Conservation (phyloP, 1,284 basidiomycete species). For the Ceratobasidium sp. region DNA sequence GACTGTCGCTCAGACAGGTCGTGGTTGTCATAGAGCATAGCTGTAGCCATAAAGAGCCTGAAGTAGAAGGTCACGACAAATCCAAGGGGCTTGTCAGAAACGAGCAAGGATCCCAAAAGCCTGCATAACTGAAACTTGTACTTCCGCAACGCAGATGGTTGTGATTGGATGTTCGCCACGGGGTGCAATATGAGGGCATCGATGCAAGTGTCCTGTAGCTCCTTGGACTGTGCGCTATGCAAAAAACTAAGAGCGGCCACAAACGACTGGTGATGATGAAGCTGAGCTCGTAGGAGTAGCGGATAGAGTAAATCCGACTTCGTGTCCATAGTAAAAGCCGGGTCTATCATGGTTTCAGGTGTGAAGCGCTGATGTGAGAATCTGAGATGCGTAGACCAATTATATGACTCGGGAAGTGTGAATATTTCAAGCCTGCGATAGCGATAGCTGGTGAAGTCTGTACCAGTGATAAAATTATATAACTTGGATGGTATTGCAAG, state of each 20-base stretch:
- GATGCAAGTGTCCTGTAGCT: constrained; percentile 1
- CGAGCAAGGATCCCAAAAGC: too few relatives aligned
- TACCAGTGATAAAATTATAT: neutral
- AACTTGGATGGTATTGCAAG: neutral
- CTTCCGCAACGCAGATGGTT: neutral
- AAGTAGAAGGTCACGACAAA: neutral
- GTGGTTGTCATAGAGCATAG: neutral
- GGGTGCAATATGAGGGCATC: neutral
- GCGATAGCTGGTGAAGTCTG: neutral
- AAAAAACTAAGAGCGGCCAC: neutral
- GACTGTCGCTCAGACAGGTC: neutral
- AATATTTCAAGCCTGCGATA: neutral
- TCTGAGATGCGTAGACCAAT: neutral
- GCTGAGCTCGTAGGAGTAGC: neutral
- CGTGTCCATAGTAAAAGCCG: neutral
- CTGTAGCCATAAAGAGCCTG: neutral
- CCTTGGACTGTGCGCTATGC: neutral
- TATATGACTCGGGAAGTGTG: neutral
- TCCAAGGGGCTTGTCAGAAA: too few relatives aligned
- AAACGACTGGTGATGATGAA: neutral
- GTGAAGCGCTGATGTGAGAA: neutral
- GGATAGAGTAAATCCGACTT: neutral
- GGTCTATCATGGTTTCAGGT: neutral
- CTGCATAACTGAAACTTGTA: neutral
- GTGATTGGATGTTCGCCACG: neutral